Base-by-base conservation (phyloP, 768 basidiomycete species). In the Podaxis pistillaris region DNA sequence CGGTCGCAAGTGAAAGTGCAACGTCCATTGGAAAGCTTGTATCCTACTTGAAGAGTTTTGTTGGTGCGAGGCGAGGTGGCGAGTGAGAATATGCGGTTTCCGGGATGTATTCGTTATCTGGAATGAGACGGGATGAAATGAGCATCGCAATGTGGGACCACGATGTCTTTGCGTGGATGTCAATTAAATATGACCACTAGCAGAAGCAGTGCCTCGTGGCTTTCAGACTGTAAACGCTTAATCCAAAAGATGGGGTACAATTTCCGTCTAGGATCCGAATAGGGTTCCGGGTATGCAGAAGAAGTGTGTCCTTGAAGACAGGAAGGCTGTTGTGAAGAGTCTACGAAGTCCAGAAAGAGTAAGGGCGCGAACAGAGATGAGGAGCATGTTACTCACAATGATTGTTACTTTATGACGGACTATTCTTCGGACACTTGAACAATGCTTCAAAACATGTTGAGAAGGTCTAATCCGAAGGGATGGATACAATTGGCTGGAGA, bases 1-100 rank as follows among this genome's bases (percentile, higher is more conserved):
- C 80, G 51, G 74, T 69, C 62, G 75, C 62, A 63, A 80, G 74
- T 51, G 79, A 75, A 66, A 80, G 68, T 15, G 75, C 60, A 60
- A 78, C 70, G 66, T 83, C 79, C 80, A 83, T 83, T 71, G 64
- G 28, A 17, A 9, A 44, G 36, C 2, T 13, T 46, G 26, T 33
- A 33, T 33, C 33, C 33, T 33, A 33, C 33, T 33, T 9, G 8
- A 9, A 30, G 24, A 13, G 3, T 12, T 41, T 26, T 15, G 15
- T 44, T 30, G 22, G 37, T 19, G 33, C 13, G 49, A 41, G 30
- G 41, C 26, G 61, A 19, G 38, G 49, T 17, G 19, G 19, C 37
- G 15, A 17, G 58, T 26, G 37, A 40, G 22, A 22, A 26, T 58
- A 37, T 4, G 49, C 36, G 22, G 4, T 6, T 15, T n/a, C 49